Base-by-base conservation (phyloP, 352 stramenopile species). In the Phytophthora multivora region DNA sequence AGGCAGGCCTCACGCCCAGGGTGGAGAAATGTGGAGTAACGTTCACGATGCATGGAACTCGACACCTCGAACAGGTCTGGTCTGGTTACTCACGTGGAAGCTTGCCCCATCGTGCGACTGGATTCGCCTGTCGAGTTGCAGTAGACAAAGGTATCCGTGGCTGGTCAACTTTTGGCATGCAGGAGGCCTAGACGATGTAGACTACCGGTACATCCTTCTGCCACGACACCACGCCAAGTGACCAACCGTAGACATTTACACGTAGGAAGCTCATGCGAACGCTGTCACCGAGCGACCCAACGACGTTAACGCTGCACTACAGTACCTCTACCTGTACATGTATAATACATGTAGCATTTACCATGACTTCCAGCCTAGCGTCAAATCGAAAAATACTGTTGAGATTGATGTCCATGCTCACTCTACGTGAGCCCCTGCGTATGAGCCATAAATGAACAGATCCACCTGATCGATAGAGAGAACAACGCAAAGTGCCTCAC, bases 331-430 rank as follows among this genome's bases (percentile, higher is more conserved):
- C 21, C 21, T 23, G 21, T 23, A 23, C 21, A 23, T 30, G 25
- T 30, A n/a, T n/a, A n/a, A n/a, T n/a, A 30, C 25, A 30, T 31
- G 21, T 23, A 23, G 2, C 4, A 23, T 2, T 31, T 31, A 33
- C 28, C 23, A 49, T 65, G 48, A 53, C 7, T 46, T 30, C 39
- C 39, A 30, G 40, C 48, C 23, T 40, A 60, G 19, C 59, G 59
- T 35, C 59, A 62, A 61, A 61, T 66, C 59, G 59, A 66, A 66
- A 61, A 51, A 66, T 60, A 45, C 58, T 54, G 58, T 39, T 26
- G 43, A 52, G 28, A 52, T 33, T 40, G 16, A 18, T 48, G 15
- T 3, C 36, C 16, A 46, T 16, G 21, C n/a, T 5, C 3, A 40
- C 54, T 13, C 35, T 40, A 40, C 35, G 35, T 40, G 35, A 40